These are phyloP conservation scores for Diaporthe ampelina DNA, from an alignment of 2,329 filamentous ascomycete genomes.

Conservation along the genomic window DNA sequence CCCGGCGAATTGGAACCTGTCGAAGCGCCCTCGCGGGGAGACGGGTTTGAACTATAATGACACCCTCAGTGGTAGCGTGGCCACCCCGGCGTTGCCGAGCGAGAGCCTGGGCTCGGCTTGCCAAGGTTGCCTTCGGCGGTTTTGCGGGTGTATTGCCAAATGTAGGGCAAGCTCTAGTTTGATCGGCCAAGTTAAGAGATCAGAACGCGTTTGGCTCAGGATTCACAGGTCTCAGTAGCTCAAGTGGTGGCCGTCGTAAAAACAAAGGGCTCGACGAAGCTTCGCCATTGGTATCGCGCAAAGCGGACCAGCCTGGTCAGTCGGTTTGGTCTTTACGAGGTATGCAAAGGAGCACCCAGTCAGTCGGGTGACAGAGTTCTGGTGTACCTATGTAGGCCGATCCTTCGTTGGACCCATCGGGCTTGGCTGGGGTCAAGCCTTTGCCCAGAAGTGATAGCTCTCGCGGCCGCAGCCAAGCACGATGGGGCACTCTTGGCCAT, in stretches of 20 bases:
- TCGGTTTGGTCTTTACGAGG: background rate
- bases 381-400: background rate
- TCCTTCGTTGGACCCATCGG: constrained; percentile 27
- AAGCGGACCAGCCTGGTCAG: background rate
- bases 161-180: constrained; percentile 8
- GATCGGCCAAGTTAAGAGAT: constrained; percentile 4
- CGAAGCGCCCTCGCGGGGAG: constrained; percentile 6
- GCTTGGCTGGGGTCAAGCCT: constrained; percentile 30
- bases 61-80: background rate
- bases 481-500: constrained; percentile 29
- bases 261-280: background rate
- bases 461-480: constrained; percentile 20
- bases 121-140: constrained; percentile 30
- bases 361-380: constrained; percentile 9
- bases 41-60: background rate
- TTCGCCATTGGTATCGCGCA: background rate
- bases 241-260: background rate
- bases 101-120: constrained; percentile 1
- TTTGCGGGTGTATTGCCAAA: constrained; percentile 30
- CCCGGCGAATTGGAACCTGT: constrained; percentile 28
- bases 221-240: no score
- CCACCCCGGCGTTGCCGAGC: constrained; percentile 23
- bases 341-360: background rate
- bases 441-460: constrained; percentile 22
- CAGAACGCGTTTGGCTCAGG: background rate